Evolutionary conservation across 1,139 yeast genomes (phyloP), one percentile per base, ranked within the genome.

Genomic region (Taphrina communis): DNA sequence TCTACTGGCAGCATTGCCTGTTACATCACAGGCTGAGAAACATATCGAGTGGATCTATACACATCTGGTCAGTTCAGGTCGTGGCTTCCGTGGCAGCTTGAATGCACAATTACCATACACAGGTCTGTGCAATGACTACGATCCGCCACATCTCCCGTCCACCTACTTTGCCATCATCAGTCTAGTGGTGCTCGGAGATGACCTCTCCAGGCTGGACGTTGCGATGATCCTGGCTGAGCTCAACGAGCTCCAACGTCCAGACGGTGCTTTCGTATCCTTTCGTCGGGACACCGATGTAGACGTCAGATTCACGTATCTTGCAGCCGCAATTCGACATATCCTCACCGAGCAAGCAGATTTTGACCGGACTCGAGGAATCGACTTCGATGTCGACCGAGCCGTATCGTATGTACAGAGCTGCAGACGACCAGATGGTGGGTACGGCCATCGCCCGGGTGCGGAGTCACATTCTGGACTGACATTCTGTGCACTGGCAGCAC

Each of bases 381-480:
- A 84, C 73, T 80, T 88, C 35, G 81, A 88, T 72, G 72, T 79
- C 0, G 79, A 75, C 0, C 73, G 73, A 2, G 76, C 88, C 51
- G 75, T 76, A 7, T 70, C 72, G 0, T 87, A 82, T 75, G 79
- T 91, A 0, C 57, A 76, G n/a, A 72, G 77, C 0, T 79, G 86
- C 51, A 77, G 82, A 48, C 81, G 82, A 52, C 82, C 78, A 72
- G 87, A 84, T 74, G 98, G 98, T 1, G 98, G 97, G 0, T 75
- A 86, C 59, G 86, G 88, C 3, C 81, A 79, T 62, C 66, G 70
- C 7, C 75, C 77, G 6, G 80, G 82, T 68, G 82, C 84, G 31
- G 99, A 94, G 77, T 82, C 95, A 1, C 98, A 94, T 78, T 86
- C 93, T 8, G 99, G 99, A 0, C 83, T 89, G 72, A 89, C 97